These are phyloP conservation scores for Chaetoceros tenuissimus DNA, from an alignment of 108 stramenopile genomes.

Conservation along the genomic window DNA sequence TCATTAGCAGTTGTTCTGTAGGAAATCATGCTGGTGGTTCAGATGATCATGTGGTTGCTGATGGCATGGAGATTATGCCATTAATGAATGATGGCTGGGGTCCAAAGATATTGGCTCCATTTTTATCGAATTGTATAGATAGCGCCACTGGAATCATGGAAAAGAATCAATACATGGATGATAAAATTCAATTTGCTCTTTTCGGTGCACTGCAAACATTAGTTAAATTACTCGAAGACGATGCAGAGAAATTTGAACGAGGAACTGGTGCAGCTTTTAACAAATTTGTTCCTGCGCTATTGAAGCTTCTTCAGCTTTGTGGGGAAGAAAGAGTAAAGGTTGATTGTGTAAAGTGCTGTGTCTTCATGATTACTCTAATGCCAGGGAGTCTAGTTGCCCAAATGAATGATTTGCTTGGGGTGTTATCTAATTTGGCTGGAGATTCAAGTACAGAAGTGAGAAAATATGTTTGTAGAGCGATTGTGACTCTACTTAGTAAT, in stretches of 20 bases:
- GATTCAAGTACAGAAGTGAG: constrained; percentile 56
- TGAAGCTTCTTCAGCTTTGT: constrained; percentile 26
- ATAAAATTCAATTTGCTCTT: constrained; percentile 6
- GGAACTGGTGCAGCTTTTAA: constrained; percentile 38
- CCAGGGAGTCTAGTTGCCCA: constrained; percentile 66
- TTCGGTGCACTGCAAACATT: constrained; percentile 49
- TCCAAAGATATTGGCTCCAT: constrained; percentile 15
- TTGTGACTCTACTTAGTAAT: constrained; percentile 56
- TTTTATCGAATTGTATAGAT: constrained; percentile 18
- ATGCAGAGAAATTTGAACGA: constrained; percentile 28
- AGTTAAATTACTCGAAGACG: constrained; percentile 80
- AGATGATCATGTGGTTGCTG: too few relatives aligned
- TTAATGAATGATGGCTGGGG: constrained; percentile 10
- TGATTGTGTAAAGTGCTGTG: constrained; percentile 45
- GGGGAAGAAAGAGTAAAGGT: constrained; percentile 25
- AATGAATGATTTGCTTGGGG: constrained; percentile 67
- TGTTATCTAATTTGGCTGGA: constrained; percentile 48
- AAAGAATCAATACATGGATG: neutral
- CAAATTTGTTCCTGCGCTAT: constrained; percentile 48
- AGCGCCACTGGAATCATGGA: neutral
- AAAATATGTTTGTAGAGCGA: constrained; percentile 78
- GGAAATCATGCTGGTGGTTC: constrained; percentile 15
- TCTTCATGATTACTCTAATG: constrained; percentile 38
- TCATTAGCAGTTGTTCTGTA: constrained; percentile 24
- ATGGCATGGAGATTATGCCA: constrained; percentile 10